Evolutionary conservation across 352 stramenopile species (phyloP).

Genomic region (Phytophthora multivora): DNA sequence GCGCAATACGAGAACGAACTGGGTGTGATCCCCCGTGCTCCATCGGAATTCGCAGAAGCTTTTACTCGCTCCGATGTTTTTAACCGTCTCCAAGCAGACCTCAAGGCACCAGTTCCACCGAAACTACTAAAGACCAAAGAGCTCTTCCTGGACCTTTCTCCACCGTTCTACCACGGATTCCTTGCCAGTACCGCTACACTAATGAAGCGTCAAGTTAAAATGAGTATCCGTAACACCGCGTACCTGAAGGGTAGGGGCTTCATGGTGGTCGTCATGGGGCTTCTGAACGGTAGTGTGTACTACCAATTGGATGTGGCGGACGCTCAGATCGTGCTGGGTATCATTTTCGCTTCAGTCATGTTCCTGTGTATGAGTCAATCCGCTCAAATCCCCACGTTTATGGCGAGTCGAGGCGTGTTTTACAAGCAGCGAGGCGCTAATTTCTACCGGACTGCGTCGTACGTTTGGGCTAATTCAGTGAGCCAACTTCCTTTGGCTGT

Average conservation of each 20-base stretch:
- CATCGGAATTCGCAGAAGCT: constrained; percentile 21
- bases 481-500: no score
- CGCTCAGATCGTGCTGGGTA: constrained; percentile 52
- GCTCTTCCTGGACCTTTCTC: constrained; percentile 70
- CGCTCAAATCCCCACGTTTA: constrained; percentile 69
- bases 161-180: constrained; percentile 30
- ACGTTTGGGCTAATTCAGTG: no score
- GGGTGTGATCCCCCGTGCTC: constrained; percentile 1
- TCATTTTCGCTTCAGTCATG: constrained; percentile 76
- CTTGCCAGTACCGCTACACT: constrained; percentile 21
- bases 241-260: constrained; percentile 35
- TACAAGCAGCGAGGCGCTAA: constrained; percentile 62
- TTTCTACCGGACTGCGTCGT: no score
- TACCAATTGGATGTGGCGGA: constrained; percentile 43
- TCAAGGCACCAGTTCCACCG: constrained; percentile 3
- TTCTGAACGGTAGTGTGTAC: constrained; percentile 39
- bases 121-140: constrained; percentile 42
- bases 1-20: constrained; percentile 27
- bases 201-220: constrained; percentile 51
- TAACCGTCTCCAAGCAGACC: neutral
- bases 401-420: constrained; percentile 63
- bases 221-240: constrained; percentile 47
- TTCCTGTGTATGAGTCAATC: constrained; percentile 71
- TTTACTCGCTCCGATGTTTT: constrained; percentile 21
- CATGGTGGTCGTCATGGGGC: constrained; percentile 42